These are phyloP conservation scores for Gaeumannomyces tritici DNA, from an alignment of 2,329 filamentous ascomycete species.

Conservation along the genomic window DNA sequence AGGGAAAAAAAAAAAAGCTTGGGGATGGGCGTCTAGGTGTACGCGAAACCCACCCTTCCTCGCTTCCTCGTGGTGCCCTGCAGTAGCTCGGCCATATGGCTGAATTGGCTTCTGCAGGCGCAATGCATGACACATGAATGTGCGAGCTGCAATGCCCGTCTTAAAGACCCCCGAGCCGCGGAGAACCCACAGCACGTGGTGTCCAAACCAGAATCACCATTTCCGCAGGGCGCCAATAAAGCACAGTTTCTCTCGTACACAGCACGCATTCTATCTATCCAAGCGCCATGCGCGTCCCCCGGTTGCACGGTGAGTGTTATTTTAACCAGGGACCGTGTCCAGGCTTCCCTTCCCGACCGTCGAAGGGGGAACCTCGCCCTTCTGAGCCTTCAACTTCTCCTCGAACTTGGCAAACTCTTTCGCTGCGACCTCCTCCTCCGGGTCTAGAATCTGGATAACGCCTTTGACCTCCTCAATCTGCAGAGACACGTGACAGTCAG, in stretches of 20 bases:
- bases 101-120: too few species aligned
- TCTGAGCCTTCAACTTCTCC: conserved; percentile 59
- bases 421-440: conserved; percentile 82
- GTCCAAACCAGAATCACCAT: not conserved
- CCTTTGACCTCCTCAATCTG: conserved; percentile 94
- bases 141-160: not conserved
- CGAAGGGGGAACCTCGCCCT: conserved; percentile 28
- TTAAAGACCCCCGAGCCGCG: too few species aligned
- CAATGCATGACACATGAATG: not conserved
- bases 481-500: not conserved
- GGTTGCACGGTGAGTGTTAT: not conserved
- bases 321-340: conserved; percentile 25
- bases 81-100: not conserved
- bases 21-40: not conserved
- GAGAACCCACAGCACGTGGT: not conserved
- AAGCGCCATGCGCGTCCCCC: not conserved
- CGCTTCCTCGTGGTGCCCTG: not conserved
- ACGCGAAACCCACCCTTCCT: too few species aligned
- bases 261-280: too few species aligned
- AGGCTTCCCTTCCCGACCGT: conserved; percentile 27
- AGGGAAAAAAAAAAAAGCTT: not conserved
- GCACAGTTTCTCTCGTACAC: not conserved
- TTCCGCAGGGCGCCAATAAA: not conserved
- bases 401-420: conserved; percentile 92
- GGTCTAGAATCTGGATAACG: conserved; percentile 81